These are phyloP conservation scores for Hypoxylon sp. DNA, from an alignment of 2,329 filamentous ascomycete species.

Conservation along the genomic window DNA sequence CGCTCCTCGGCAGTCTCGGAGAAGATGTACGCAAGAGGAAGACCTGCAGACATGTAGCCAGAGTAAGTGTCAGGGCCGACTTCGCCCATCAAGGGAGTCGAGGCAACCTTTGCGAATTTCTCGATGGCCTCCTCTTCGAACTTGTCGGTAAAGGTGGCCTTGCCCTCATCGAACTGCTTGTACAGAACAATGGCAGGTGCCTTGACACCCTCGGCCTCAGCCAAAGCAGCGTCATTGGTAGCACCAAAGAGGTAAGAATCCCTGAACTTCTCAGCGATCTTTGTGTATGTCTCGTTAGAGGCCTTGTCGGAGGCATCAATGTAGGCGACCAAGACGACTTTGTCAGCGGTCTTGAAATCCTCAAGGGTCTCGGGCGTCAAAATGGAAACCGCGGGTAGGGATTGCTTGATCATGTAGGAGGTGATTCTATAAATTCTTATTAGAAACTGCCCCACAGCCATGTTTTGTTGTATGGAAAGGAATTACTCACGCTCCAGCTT, in stretches of 20 bases:
- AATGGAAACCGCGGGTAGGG: conserved; percentile 89
- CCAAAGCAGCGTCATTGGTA: conserved; percentile 84
- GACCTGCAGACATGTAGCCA: conserved; percentile 91
- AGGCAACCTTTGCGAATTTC: conserved; percentile 85
- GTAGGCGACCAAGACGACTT: conserved; percentile 94
- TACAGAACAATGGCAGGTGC: conserved; percentile 92
- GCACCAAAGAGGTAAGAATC: conserved; percentile 95
- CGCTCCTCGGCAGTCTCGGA: conserved; percentile 93
- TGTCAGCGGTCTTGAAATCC: conserved; percentile 98
- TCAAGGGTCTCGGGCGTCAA: conserved; percentile 86
- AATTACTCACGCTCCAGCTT: conserved; percentile 78
- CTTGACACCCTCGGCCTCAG: conserved; percentile 91
- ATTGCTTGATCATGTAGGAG: conserved; percentile 98
- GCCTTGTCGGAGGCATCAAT: conserved; percentile 84
- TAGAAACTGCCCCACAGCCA: conserved; percentile 31
- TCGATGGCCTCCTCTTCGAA: conserved; percentile 86
- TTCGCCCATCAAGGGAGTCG: conserved; percentile 93
- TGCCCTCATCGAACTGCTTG: conserved; percentile 98
- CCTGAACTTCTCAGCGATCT: conserved; percentile 81
- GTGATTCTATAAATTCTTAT: conserved; percentile 65
- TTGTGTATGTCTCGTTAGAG: conserved; percentile 86
- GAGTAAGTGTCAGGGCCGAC: conserved; percentile 97
- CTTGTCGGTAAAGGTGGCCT: conserved; percentile 84
- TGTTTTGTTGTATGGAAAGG: neutral
- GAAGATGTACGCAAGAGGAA: conserved; percentile 98